Evolutionary conservation across 2,329 filamentous ascomycete genomes (phyloP).

Genomic region (Microsporum canis): DNA sequence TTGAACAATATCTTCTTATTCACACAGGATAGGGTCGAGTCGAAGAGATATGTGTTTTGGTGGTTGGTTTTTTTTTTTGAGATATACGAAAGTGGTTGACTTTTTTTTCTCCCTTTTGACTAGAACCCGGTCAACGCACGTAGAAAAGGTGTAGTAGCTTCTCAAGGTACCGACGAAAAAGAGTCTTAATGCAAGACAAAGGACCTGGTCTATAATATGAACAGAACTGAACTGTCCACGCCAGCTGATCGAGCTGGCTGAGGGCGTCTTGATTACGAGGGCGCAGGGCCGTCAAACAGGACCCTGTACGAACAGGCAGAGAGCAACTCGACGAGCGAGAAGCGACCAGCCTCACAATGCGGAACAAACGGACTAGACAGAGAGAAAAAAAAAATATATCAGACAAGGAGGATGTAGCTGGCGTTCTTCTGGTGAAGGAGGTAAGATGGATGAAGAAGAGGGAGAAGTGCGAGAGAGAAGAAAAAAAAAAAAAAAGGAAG

Average conservation of each 20-base stretch:
- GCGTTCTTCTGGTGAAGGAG: neutral
- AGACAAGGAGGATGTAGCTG: neutral
- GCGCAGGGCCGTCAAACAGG: slow-evolving; percentile 2
- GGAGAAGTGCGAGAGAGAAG: neutral
- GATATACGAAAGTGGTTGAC: neutral
- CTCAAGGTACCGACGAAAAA: neutral
- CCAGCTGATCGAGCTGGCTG: neutral
- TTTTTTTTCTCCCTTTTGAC: neutral
- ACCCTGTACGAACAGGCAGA: neutral
- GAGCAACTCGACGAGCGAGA: neutral
- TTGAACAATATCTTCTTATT: neutral
- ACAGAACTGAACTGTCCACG: neutral
- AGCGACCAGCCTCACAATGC: neutral
- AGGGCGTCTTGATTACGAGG: neutral
- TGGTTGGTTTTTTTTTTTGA: neutral
- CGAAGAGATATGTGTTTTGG: neutral
- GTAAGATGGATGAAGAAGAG: neutral
- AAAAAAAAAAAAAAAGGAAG: neutral
- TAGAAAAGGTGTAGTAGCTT: neutral
- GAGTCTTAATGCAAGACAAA: neutral
- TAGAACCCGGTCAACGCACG: neutral
- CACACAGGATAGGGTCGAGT: neutral
- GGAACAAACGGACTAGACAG: neutral
- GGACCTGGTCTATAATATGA: neutral
- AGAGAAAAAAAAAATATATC: neutral